Evolutionary conservation across 2,329 filamentous ascomycete genomes (phyloP).

Genomic region (Sclerotinia glacialis): DNA sequence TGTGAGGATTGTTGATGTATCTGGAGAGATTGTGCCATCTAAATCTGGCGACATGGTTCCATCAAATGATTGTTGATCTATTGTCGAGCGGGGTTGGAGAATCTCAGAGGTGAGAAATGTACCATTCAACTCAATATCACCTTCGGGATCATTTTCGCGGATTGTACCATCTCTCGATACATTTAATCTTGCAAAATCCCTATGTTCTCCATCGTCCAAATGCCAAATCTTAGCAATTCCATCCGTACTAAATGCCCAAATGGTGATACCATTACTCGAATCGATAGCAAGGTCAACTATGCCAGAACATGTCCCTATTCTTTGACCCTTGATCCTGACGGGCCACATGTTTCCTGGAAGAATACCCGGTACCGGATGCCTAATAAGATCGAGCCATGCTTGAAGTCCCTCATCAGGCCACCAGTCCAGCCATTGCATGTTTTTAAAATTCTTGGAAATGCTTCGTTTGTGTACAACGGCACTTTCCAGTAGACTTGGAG

Average conservation of each 20-base stretch:
- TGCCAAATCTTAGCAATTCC: slow-evolving; percentile 49
- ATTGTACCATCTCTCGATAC: slow-evolving; percentile 38
- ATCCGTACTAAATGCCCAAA: slow-evolving; percentile 52
- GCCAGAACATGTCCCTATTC: slow-evolving; percentile 46
- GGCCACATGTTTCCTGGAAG: slow-evolving; percentile 45
- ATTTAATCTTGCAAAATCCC: slow-evolving; percentile 20
- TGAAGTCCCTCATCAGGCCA: slow-evolving; percentile 42
- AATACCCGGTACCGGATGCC: slow-evolving; percentile 28
- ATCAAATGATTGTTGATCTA: slow-evolving; percentile 30
- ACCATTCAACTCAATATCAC: slow-evolving; percentile 25
- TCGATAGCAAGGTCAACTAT: slow-evolving; percentile 52
- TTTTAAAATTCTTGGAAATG: slow-evolving; percentile 20
- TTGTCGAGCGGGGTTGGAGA: background rate
- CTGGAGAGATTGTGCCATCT: slow-evolving; percentile 24
- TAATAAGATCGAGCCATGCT: slow-evolving; percentile 39
- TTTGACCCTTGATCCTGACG: slow-evolving; percentile 48
- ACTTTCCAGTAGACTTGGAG: slow-evolving; percentile 19
- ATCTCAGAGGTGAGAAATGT: slow-evolving; percentile 5
- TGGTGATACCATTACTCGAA: slow-evolving; percentile 44
- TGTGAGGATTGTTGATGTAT: slow-evolving; percentile 5
- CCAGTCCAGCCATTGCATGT: slow-evolving; percentile 41
- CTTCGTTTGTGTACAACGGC: slow-evolving; percentile 22
- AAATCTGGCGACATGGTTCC: slow-evolving; percentile 25
- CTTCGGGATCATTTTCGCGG: slow-evolving; percentile 27
- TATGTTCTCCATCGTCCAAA: slow-evolving; percentile 39